These are phyloP conservation scores for Bremia lactucae DNA, from an alignment of 352 stramenopile genomes.

Conservation along the genomic window DNA sequence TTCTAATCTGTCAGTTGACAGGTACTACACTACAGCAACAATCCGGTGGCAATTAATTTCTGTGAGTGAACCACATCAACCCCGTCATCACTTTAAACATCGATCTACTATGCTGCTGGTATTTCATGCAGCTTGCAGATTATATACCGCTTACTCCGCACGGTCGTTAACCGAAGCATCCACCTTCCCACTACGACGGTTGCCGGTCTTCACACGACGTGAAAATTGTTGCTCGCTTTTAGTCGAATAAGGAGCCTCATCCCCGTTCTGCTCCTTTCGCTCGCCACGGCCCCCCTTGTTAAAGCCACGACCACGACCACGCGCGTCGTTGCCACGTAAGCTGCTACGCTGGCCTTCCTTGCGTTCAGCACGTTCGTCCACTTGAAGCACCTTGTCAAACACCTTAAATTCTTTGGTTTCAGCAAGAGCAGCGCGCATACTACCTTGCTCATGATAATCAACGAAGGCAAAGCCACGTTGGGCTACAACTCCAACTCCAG, in stretches of 20 bases:
- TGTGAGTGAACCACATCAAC: too few species aligned
- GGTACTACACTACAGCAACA: too few species aligned
- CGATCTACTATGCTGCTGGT: too few species aligned
- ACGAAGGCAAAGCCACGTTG: slow-evolving; percentile 73
- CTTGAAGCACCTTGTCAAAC: slow-evolving; percentile 61
- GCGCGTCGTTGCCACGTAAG: slow-evolving; percentile 39
- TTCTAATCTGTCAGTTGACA: too few species aligned
- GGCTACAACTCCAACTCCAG: slow-evolving; percentile 46
- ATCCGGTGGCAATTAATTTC: too few species aligned
- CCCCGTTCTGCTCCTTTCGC: slow-evolving; percentile 56
- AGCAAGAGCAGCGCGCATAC: slow-evolving; percentile 59
- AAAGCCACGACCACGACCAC: slow-evolving; percentile 38
- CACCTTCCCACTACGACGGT: slow-evolving; percentile 54
- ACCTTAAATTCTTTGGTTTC: slow-evolving; percentile 61
- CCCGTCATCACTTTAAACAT: too few species aligned
- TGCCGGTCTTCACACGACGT: slow-evolving; percentile 50
- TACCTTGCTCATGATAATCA: slow-evolving; percentile 70
- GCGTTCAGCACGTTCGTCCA: slow-evolving; percentile 62
- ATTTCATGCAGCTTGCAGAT: slow-evolving; percentile 6
- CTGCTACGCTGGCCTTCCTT: slow-evolving; percentile 54
- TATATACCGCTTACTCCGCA: slow-evolving; percentile 38
- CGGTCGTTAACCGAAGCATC: slow-evolving; percentile 33
- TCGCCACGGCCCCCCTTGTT: slow-evolving; percentile 49
- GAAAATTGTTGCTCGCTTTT: slow-evolving; percentile 29
- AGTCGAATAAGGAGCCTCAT: slow-evolving; percentile 24